Base-by-base conservation (phyloP, 768 basidiomycete genomes). In the Hericium coralloides region DNA sequence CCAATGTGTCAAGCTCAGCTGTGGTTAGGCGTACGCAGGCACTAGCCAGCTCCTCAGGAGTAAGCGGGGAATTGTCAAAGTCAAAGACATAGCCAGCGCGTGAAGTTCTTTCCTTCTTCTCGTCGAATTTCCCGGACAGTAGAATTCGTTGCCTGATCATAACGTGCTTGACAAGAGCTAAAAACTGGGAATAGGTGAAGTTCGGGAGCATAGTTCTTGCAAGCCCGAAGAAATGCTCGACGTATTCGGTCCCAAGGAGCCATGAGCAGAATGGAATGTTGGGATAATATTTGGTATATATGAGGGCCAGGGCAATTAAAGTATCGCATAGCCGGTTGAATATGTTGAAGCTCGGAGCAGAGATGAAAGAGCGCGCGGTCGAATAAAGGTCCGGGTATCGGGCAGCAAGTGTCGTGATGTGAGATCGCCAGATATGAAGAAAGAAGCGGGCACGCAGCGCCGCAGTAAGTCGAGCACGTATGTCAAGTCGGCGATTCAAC, bases 251-350 rank as follows among this genome's bases (percentile, higher is more conserved):
- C 0, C 61, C 64, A 14, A 62, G 53, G 1, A 64, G 18, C 63
- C 65, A 65, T 2, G 63, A 61, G 45, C 66, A 67, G 53, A 68
- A 68, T 4, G 67, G 61, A 4, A 63, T 54, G 37, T 59, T 39
- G 4, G 65, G 64, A 25, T 69, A 67, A 36, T 55, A 48, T 20
- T 45, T 37, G 0, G 58, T 6, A 49, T 62, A 66, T 4, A 62
- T 61, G 25, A 69, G 52, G 4, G 57, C 58, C 0, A 68, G 62
- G 0, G 63, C 49, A 12, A 69, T 47, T 0, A 69, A 56, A 1
- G 54, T 63, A 45, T 69, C 68, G 41, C 68, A 69, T 1, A 67
- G 56, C 1, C 64, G 63, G 39, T 68, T 67, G 52, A 69, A 65
- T 5, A 67, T 68, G 45, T 68, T 59, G 51, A 69, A 68, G 59